A percentile compares a stretch with the other conserved stretches of the same genome.
Conservation (phyloP, 108 stramenopile species). For the Bacterosira constricta region DNA sequence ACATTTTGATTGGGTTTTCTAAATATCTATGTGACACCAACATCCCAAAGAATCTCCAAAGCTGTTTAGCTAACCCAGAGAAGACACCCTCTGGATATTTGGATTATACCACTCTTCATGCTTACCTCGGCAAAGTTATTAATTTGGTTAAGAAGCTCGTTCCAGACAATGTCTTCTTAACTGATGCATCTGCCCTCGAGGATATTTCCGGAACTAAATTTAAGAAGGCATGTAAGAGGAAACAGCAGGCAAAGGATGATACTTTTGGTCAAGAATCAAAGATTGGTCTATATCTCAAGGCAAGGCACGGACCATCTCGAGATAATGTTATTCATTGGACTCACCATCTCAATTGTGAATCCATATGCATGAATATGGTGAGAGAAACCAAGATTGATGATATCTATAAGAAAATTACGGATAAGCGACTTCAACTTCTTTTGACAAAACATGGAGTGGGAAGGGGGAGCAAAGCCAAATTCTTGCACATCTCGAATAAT, state of each 20-base stretch:
- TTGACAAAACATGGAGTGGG: too few species aligned
- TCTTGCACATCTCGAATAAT: too few species aligned
- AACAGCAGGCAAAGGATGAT: constrained; percentile 5
- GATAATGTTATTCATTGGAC: constrained; percentile 2
- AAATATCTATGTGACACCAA: constrained; percentile 6
- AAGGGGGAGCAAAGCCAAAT: too few species aligned
- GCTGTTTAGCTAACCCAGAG: neutral
- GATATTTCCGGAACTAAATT: constrained; percentile 12
- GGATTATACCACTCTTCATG: neutral
- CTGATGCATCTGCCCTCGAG: neutral
- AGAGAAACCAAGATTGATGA: constrained; percentile 5
- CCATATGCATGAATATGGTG: constrained; percentile 19
- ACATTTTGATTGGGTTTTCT: constrained; percentile 1
- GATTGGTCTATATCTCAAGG: constrained; percentile 7
- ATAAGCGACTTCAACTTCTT: neutral
- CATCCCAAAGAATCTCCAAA: constrained; percentile 15
- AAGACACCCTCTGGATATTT: neutral
- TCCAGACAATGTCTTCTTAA: neutral
- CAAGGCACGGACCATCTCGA: neutral
- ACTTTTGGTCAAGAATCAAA: constrained; percentile 25
- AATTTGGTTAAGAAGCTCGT: constrained; percentile 4
- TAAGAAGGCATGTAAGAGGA: constrained; percentile 14
- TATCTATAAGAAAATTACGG: neutral
- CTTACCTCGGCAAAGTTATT: constrained; percentile 14
- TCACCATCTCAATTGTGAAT: neutral